Conservation (phyloP, 176 grass and related monocot genomes). For the Avena sativa region DNA sequence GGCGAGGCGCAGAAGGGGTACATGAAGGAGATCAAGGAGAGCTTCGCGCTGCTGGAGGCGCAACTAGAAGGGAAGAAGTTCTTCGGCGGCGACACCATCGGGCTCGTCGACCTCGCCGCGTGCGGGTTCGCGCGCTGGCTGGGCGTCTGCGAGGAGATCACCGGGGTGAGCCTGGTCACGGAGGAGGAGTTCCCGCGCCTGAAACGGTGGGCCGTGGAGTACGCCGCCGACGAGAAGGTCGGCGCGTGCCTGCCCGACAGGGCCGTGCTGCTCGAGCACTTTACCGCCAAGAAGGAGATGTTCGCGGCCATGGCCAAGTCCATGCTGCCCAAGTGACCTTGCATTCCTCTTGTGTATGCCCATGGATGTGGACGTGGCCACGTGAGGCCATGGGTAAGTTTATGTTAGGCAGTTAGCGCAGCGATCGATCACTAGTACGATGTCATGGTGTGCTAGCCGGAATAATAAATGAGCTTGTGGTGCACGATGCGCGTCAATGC, state of each 20-base stretch:
- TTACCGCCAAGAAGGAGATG: constrained; percentile 27
- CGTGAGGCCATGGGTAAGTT: too few species aligned
- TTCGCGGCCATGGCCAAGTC: background rate
- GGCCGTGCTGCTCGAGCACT: constrained; percentile 36
- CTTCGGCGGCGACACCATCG: constrained; percentile 62
- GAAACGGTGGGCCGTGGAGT: constrained; percentile 48
- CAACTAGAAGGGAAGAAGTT: constrained; percentile 49
- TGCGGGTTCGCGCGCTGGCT: constrained; percentile 46
- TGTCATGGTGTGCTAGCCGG: background rate
- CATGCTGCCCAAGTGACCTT: background rate
- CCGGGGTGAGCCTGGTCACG: constrained; percentile 28
- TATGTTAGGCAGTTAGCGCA: background rate
- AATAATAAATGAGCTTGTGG: background rate
- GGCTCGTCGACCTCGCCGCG: constrained; percentile 52
- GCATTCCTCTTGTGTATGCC: too few species aligned
- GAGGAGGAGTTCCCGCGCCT: constrained; percentile 48
- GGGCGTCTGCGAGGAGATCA: constrained; percentile 52
- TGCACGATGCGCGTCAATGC: background rate
- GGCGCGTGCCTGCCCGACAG: constrained; percentile 45
- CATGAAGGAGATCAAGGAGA: constrained; percentile 44
- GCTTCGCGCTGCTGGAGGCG: constrained; percentile 7
- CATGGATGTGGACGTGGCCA: background rate
- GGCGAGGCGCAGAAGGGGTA: constrained; percentile 50
- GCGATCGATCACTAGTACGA: background rate
- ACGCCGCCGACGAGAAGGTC: constrained; percentile 9